These are phyloP conservation scores for Suillus bovinus DNA, from an alignment of 768 basidiomycete genomes.

Conservation along the genomic window DNA sequence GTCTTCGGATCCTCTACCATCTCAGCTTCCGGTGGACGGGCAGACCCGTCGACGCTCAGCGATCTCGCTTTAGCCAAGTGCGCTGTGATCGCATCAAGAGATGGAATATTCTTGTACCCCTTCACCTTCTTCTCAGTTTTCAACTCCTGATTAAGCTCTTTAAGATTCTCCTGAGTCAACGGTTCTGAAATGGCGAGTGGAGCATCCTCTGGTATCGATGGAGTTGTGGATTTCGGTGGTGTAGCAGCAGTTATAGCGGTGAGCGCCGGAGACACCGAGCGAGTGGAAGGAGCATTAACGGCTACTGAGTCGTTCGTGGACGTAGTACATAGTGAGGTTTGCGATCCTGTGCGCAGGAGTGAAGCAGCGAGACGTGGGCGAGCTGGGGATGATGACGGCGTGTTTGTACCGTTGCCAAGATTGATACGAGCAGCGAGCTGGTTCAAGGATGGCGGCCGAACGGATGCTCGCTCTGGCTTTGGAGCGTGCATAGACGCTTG, in stretches of 20 bases:
- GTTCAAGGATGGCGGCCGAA: constrained; percentile 72
- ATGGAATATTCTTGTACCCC: constrained; percentile 89
- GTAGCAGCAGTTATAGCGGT: constrained; percentile 44
- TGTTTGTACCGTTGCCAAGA: constrained; percentile 33
- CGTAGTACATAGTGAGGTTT: constrained; percentile 51
- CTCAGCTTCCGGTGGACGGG: constrained; percentile 74
- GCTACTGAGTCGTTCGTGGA: constrained; percentile 58
- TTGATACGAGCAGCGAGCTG: constrained; percentile 80
- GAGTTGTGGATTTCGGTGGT: constrained; percentile 42
- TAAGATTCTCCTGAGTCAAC: constrained; percentile 66
- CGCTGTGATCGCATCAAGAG: constrained; percentile 82
- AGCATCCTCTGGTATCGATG: constrained; percentile 38
- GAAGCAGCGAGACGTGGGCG: constrained; percentile 78
- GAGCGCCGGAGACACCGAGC: constrained; percentile 66
- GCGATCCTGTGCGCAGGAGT: constrained; percentile 61
- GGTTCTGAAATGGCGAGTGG: constrained; percentile 37
- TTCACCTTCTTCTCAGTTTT: constrained; percentile 39
- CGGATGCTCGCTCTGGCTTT: constrained; percentile 37
- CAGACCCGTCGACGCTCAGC: constrained; percentile 57
- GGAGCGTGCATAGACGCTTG: constrained; percentile 35
- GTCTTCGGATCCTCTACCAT: constrained; percentile 84
- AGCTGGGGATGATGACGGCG: constrained; percentile 27
- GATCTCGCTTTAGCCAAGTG: constrained; percentile 70
- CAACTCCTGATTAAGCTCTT: constrained; percentile 62
- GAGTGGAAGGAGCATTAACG: constrained; percentile 66